Evolutionary conservation across 208 protist species (phyloP).

Genomic region (Trichomonas tenax): DNA sequence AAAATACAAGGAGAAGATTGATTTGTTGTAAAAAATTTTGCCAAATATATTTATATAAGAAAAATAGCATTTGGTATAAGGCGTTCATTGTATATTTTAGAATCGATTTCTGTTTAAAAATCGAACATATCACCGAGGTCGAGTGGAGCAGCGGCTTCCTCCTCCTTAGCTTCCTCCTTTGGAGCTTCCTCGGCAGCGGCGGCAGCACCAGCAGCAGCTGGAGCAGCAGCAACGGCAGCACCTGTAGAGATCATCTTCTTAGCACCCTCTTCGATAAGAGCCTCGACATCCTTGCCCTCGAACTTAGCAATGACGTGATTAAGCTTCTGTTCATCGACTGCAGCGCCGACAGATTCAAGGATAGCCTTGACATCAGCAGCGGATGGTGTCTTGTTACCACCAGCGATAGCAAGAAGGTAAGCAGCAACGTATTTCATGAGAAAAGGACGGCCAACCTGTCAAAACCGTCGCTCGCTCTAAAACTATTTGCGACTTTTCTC

Average conservation of each 20-base stretch:
- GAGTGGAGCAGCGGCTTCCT: neutral
- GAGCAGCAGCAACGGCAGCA: constrained; percentile 27
- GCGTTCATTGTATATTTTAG: too few relatives aligned
- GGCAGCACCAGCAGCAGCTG: constrained; percentile 34
- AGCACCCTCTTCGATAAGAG: constrained; percentile 50
- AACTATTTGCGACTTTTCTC: too few relatives aligned
- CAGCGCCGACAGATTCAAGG: constrained; percentile 46
- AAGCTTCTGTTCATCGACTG: constrained; percentile 42
- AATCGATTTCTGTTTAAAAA: neutral
- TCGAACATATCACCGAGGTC: neutral
- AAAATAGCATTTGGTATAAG: too few relatives aligned
- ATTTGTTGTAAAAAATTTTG: too few relatives aligned
- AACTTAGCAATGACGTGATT: constrained; percentile 33
- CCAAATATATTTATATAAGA: too few relatives aligned
- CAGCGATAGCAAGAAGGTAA: constrained; percentile 53
- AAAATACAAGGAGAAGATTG: too few relatives aligned
- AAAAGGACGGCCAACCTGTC: neutral
- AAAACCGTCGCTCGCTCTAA: neutral
- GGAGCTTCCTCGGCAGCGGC: neutral
- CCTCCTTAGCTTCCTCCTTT: neutral
- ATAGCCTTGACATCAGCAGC: constrained; percentile 49
- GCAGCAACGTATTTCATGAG: constrained; percentile 41
- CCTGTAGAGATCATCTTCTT: constrained; percentile 36
- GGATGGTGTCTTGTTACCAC: constrained; percentile 46
- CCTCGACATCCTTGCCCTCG: constrained; percentile 37